A percentile compares a stretch with the other conserved stretches of the same genome.
These are phyloP conservation scores for Puya raimondii DNA, from an alignment of 176 grass and related monocot species.

Conservation along the genomic window DNA sequence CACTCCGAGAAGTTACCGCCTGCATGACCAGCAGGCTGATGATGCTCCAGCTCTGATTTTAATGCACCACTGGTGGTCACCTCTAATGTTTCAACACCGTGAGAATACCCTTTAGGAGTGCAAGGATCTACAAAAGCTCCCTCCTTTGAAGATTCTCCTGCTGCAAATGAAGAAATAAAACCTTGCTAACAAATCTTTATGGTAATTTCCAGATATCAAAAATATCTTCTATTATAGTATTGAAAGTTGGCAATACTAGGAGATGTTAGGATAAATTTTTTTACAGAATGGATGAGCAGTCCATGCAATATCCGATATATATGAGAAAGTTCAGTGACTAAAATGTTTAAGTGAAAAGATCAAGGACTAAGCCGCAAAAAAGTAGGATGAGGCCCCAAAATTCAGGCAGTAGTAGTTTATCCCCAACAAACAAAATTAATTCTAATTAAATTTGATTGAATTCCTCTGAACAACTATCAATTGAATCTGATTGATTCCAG, in stretches of 20 bases:
- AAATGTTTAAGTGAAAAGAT: too few species aligned
- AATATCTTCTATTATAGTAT: not conserved
- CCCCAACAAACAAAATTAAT: too few species aligned
- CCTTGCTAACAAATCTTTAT: not conserved
- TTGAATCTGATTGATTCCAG: too few species aligned
- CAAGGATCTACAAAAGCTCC: conserved; percentile 55
- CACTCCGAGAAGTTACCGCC: conserved; percentile 58
- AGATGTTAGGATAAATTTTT: not conserved
- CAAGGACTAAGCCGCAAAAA: too few species aligned
- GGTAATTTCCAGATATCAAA: conserved; percentile 9
- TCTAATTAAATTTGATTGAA: too few species aligned
- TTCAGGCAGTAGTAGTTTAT: too few species aligned
- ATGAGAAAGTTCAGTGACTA: too few species aligned
- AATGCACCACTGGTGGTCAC: conserved; percentile 4
- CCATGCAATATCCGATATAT: too few species aligned
- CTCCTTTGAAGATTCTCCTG: conserved; percentile 31
- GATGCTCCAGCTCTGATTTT: conserved; percentile 29
- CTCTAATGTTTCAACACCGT: conserved; percentile 23
- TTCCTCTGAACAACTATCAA: too few species aligned
- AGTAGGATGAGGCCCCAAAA: too few species aligned
- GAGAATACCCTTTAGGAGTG: conserved; percentile 63
- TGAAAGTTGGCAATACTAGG: not conserved
- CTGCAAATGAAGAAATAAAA: not conserved
- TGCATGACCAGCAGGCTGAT: conserved; percentile 36
- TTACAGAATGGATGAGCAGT: too few species aligned